Evolutionary conservation across 2,329 filamentous ascomycete genomes (phyloP).

Genomic region (Pseudocercospora fijiensis): DNA sequence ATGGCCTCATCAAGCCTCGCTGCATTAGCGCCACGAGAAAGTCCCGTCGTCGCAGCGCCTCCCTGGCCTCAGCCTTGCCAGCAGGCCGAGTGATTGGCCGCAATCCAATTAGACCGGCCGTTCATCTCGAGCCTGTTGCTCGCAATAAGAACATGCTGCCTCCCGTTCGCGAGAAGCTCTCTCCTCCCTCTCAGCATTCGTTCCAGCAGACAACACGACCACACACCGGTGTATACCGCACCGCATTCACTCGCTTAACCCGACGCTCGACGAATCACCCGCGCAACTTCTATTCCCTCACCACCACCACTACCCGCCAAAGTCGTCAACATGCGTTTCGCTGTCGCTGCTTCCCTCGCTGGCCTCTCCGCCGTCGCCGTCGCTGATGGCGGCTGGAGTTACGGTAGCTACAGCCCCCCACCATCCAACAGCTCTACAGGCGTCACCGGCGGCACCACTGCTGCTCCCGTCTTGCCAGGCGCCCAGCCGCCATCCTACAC

Average conservation of each 20-base stretch:
- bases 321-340: constrained; percentile 27
- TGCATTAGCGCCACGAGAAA: constrained; percentile 1
- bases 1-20: constrained; percentile 3
- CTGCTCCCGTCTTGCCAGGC: constrained; percentile 4
- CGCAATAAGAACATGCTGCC: constrained; percentile 7
- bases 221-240: constrained; percentile 18
- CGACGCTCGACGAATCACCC: constrained; percentile 18
- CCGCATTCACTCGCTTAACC: constrained; percentile 23
- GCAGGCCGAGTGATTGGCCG: constrained; percentile 6
- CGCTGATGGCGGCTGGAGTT: constrained; percentile 10
- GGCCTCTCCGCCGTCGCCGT: constrained; percentile 24
- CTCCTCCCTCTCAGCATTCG: constrained; percentile 12
- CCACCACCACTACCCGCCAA: not conserved
- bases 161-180: not conserved
- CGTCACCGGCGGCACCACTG: constrained; percentile 12
- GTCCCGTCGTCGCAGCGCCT: not conserved
- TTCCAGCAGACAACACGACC: constrained; percentile 18
- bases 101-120: constrained; percentile 1
- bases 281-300: constrained; percentile 6
- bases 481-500: constrained; percentile 20
- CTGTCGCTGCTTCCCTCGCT: constrained; percentile 21
- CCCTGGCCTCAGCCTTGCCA: not conserved
- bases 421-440: constrained; percentile 1
- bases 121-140: constrained; percentile 11
- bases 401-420: constrained; percentile 6